Conservation (phyloP, 1,284 basidiomycete species). For the Pulveroboletus sp. region DNA sequence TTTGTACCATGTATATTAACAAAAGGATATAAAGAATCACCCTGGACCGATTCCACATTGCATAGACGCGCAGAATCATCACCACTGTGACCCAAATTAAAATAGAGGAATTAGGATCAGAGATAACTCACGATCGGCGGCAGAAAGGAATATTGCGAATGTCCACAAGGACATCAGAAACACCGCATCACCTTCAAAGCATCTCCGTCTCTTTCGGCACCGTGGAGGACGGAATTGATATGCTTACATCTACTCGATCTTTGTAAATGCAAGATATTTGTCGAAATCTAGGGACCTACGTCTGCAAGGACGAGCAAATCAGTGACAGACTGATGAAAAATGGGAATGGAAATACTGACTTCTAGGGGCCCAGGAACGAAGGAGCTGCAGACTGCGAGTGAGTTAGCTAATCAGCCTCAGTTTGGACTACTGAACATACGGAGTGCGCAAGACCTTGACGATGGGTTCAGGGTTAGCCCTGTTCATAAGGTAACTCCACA, state of each 20-base stretch:
- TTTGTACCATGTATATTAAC: constrained; percentile 1
- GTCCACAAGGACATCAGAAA: not conserved
- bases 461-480: not conserved
- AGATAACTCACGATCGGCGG: constrained; percentile 12
- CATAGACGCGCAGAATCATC: constrained; percentile 22
- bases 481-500: not conserved
- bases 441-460: not conserved
- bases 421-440: not conserved
- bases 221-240: rapidly evolving
- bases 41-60: constrained; percentile 19
- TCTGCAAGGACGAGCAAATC: not conserved
- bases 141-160: not conserved
- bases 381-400: not conserved
- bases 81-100: constrained; percentile 7
- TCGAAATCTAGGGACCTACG: not conserved
- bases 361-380: not conserved
- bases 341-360: not conserved
- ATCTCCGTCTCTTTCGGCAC: not conserved
- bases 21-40: constrained; percentile 4
- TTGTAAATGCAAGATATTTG: not conserved
- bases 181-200: not conserved
- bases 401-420: too few species aligned
- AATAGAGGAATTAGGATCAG: not conserved
- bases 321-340: not conserved
- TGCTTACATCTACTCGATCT: constrained; percentile 13